A percentile compares a stretch with the other conserved stretches of the same genome.
Evolutionary conservation across 2,329 filamentous ascomycete species (phyloP).

Genomic region (Trichoderma cornu-damae): DNA sequence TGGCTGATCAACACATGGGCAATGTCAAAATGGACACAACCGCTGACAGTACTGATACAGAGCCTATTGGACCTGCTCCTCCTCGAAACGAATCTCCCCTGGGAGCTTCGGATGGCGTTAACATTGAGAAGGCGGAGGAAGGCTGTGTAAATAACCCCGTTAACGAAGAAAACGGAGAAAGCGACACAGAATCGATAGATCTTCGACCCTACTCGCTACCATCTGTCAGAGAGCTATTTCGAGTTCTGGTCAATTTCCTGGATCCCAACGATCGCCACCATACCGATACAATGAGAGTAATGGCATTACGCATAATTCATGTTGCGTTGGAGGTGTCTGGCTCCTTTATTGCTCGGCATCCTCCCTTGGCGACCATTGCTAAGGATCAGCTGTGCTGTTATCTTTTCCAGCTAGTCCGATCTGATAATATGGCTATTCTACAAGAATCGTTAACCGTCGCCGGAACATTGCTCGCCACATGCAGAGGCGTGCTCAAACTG

Average conservation of each 20-base stretch:
- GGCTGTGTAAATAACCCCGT: constrained; percentile 18
- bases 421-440: constrained; percentile 91
- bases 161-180: constrained; percentile 37
- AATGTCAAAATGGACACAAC: constrained; percentile 76
- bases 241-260: constrained; percentile 86
- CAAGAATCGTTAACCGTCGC: constrained; percentile 90
- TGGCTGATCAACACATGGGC: constrained; percentile 63
- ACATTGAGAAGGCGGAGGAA: background rate
- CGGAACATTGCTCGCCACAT: constrained; percentile 84
- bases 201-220: constrained; percentile 89
- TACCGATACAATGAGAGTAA: constrained; percentile 92
- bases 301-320: constrained; percentile 95
- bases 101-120: background rate
- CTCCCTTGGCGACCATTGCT: constrained; percentile 77
- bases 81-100: constrained; percentile 6
- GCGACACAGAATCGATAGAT: constrained; percentile 46
- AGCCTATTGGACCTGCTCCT: constrained; percentile 6
- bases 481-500: constrained; percentile 82
- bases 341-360: constrained; percentile 89
- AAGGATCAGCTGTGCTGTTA: constrained; percentile 92
- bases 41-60: constrained; percentile 33
- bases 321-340: constrained; percentile 95
- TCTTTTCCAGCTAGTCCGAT: constrained; percentile 91
- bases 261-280: constrained; percentile 91
- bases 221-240: constrained; percentile 89